Conservation (phyloP, 345 rosid species). For the Citrus reticulata region DNA sequence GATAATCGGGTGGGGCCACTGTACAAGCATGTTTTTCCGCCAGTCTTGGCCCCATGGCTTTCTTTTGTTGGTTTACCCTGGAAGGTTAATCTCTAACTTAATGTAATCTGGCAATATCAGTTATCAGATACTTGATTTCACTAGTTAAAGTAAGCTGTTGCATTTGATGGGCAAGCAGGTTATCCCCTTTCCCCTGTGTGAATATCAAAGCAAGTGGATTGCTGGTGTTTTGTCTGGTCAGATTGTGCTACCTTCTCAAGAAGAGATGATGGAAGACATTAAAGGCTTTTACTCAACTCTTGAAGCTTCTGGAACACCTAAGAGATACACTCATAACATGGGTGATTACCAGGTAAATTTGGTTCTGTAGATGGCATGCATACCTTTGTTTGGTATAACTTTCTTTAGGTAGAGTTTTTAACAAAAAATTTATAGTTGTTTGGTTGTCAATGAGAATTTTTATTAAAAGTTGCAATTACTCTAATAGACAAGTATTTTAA, state of each 20-base stretch:
- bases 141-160: not conserved
- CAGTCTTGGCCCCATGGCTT: constrained; percentile 62
- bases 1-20: constrained; percentile 79
- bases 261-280: constrained; percentile 65
- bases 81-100: constrained; percentile 42
- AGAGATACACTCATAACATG: constrained; percentile 57
- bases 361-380: not conserved
- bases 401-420: too few relatives aligned
- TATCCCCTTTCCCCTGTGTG: constrained; percentile 58
- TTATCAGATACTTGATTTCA: not conserved
- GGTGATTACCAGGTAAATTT: constrained; percentile 41
- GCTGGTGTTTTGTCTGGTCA: constrained; percentile 77
- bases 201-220: constrained; percentile 88
- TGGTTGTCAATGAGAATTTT: too few relatives aligned
- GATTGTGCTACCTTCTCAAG: constrained; percentile 50
- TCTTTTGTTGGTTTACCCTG: constrained; percentile 84
- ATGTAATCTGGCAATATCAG: not conserved
- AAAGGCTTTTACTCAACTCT: constrained; percentile 45
- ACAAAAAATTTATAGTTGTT: too few relatives aligned
- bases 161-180: constrained; percentile 32
- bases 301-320: constrained; percentile 55
- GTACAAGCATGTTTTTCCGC: constrained; percentile 77
- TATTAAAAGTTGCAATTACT: too few relatives aligned
- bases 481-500: too few relatives aligned
- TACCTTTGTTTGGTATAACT: too few relatives aligned